Base-by-base conservation (phyloP, 2,329 filamentous ascomycete species). In the Paecilomyces formosus region DNA sequence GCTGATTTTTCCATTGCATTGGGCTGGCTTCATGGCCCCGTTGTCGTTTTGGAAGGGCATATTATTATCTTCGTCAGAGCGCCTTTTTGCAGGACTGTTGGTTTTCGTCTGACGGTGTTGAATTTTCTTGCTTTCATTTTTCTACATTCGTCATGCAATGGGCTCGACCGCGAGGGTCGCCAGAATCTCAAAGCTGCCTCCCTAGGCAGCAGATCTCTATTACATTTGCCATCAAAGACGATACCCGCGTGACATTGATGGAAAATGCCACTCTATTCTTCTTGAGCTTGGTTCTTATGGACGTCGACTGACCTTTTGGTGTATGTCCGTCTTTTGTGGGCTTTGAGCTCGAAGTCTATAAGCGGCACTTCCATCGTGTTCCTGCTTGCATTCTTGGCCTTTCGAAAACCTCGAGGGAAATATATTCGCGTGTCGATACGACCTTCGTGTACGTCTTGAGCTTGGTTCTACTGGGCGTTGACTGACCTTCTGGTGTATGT, bases 401-500 rank as follows among this genome's bases (percentile, higher is more conserved):
- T 31, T 31, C 11, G 30, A 31, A 1, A 9, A 31, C 30, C 3
- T 9, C 8, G 30, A 9, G 30, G 30, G 11, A 31, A 31, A 8
- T 31, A 9, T 31, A 12, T 6, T 11, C 8, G 30, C 30, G 30
- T 31, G 11, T 31, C 3, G 30, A 31, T 31, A 9, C 11, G 30
- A 31, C 30, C 30, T 31, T 18, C 45, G 21, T 30, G 39, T 39
- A 15, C 35, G n/a, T 28, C 51, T 58, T 54, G 26, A 55, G 33
- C 51, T 55, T 55, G 52, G 52, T 33, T 60, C 28, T 39, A 45
- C 9, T 58, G 54, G 35, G 51, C 54, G 60, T 61, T 54, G 60
- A 61, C 60, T 61, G 53, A 61, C 59, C 39, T 18, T 58, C 53
- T 39, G 57, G 57, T 57, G 59, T 59, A 57, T 61, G 59, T 61